Percentiles rank a stretch among this genome's conserved stretches.
Evolutionary conservation across 345 rosid species (phyloP).

Genomic region (Sisymbrium irio): DNA sequence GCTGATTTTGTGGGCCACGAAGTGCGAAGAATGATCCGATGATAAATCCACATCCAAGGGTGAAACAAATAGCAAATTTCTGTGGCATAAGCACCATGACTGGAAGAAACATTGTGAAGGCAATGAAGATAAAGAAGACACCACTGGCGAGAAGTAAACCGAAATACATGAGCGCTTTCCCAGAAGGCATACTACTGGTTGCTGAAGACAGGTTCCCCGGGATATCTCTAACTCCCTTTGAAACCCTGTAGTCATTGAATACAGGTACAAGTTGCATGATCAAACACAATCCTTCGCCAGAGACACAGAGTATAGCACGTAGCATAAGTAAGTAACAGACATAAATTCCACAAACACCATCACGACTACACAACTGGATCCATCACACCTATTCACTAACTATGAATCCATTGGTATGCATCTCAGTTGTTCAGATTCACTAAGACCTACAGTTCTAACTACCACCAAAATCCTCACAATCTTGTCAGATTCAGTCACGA

Average conservation of each 20-base stretch:
- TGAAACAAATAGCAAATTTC: slow-evolving; percentile 91
- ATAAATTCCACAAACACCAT: too few relatives aligned
- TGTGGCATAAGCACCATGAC: slow-evolving; percentile 92
- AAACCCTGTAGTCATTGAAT: slow-evolving; percentile 49
- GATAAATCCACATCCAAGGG: slow-evolving; percentile 81
- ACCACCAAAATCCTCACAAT: not conserved
- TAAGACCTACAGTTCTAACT: not conserved
- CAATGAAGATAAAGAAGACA: slow-evolving; percentile 75
- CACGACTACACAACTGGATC: slow-evolving; percentile 12
- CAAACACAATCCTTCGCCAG: too few relatives aligned
- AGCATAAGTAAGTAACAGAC: too few relatives aligned
- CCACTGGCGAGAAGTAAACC: slow-evolving; percentile 78
- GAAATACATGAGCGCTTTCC: slow-evolving; percentile 79
- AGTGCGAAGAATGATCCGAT: slow-evolving; percentile 87
- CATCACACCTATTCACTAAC: slow-evolving; percentile 1
- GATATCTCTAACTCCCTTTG: slow-evolving; percentile 79
- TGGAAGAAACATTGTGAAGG: slow-evolving; percentile 94
- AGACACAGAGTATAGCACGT: too few relatives aligned
- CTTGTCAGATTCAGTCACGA: not conserved
- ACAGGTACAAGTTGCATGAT: slow-evolving; percentile 9
- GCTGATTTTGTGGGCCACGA: slow-evolving; percentile 79
- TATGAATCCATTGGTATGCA: slow-evolving; percentile 2
- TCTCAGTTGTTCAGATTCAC: slow-evolving; percentile 18
- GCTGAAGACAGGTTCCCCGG: slow-evolving; percentile 64
- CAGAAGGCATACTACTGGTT: slow-evolving; percentile 83